Conservation (phyloP, 768 basidiomycete species). For the Scleroderma bovista region DNA sequence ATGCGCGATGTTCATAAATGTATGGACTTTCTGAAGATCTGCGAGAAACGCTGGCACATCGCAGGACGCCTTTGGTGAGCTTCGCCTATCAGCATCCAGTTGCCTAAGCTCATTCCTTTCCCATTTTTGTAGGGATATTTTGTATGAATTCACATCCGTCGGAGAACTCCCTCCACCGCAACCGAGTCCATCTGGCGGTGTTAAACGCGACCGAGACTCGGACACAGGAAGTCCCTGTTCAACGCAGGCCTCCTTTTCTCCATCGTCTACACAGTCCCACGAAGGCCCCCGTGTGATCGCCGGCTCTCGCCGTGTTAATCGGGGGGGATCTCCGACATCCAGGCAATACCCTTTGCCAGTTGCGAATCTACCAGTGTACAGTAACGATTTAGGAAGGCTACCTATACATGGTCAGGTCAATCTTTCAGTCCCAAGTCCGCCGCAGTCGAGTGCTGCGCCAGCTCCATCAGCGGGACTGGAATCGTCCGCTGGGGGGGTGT, state of each 20-base stretch:
- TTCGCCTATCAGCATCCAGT: not conserved
- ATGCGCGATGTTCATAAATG: slow-evolving; percentile 50
- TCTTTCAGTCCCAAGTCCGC: slow-evolving; percentile 7
- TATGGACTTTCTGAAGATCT: slow-evolving; percentile 34
- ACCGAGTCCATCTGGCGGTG: slow-evolving; percentile 41
- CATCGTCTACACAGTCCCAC: slow-evolving; percentile 15
- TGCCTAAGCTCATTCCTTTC: not conserved
- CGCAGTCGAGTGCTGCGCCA: not conserved
- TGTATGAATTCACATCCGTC: slow-evolving; percentile 66
- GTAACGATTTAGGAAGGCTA: slow-evolving; percentile 51
- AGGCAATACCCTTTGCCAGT: slow-evolving; percentile 9
- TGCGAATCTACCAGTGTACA: slow-evolving; percentile 47
- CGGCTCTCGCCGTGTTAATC: slow-evolving; percentile 31
- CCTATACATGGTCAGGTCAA: slow-evolving; percentile 36
- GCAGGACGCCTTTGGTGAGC: slow-evolving; percentile 46
- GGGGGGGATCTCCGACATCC: slow-evolving; percentile 10
- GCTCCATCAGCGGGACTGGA: not conserved
- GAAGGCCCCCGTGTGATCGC: slow-evolving; percentile 26
- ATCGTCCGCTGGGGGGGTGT: slow-evolving; percentile 10
- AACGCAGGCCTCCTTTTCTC: slow-evolving; percentile 7
- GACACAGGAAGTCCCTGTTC: slow-evolving; percentile 30
- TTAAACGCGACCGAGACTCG: slow-evolving; percentile 61
- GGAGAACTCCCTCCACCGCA: slow-evolving; percentile 67
- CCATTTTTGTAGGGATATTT: slow-evolving; percentile 49
- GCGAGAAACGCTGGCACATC: slow-evolving; percentile 40